These are phyloP conservation scores for Calocybe cyanea DNA, from an alignment of 768 basidiomycete genomes.

Conservation along the genomic window DNA sequence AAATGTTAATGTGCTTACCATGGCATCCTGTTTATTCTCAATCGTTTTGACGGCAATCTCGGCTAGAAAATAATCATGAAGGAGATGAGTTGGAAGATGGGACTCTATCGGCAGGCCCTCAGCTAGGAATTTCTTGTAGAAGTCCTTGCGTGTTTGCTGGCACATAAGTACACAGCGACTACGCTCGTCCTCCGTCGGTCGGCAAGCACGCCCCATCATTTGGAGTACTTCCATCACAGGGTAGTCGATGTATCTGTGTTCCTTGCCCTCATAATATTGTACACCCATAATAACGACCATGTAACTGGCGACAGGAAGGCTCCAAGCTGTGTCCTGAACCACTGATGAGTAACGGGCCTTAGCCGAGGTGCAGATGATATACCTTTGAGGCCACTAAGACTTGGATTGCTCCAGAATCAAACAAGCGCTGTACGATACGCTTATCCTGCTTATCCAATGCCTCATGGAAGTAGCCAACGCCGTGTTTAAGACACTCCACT, in stretches of 20 bases:
- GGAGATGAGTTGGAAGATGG: constrained; percentile 80
- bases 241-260: constrained; percentile 97
- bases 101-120: constrained; percentile 99
- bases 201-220: constrained; percentile 99
- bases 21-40: constrained; percentile 97
- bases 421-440: constrained; percentile 87
- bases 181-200: constrained; percentile 81
- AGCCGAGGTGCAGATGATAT: neutral
- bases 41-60: constrained; percentile 99
- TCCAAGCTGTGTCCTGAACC: constrained; percentile 90
- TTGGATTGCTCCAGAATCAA: constrained; percentile 93
- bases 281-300: constrained; percentile 99
- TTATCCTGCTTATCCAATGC: constrained; percentile 91
- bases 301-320: constrained; percentile 86
- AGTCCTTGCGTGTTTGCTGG: constrained; percentile 96
- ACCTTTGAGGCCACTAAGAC: constrained; percentile 93
- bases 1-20: constrained; percentile 43
- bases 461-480: constrained; percentile 95
- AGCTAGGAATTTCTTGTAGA: constrained; percentile 97
- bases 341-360: neutral
- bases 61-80: constrained; percentile 97
- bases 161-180: constrained; percentile 97
- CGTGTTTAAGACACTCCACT: constrained; percentile 79
- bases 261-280: constrained; percentile 93
- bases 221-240: constrained; percentile 98